phyloP scores from a whole-genome alignment of 768 basidiomycete species.

The Pleurotus citrinopileatus region DNA sequence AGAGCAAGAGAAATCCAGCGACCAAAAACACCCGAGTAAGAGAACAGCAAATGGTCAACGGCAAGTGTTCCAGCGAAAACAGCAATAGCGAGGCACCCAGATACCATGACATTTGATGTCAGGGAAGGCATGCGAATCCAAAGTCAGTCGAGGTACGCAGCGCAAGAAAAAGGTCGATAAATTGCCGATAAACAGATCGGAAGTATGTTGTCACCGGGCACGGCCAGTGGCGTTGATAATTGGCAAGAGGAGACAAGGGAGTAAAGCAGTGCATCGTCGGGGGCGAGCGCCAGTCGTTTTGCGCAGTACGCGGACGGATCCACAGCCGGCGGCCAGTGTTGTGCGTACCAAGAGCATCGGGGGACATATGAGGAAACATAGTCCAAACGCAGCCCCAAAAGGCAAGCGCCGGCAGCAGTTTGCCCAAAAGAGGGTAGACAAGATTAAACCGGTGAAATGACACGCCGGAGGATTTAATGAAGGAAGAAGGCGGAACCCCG shows the following conservation, averaged over 20 bases:
- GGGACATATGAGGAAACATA: not conserved
- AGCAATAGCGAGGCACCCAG: no score
- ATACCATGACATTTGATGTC: no score
- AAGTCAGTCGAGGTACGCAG: not conserved
- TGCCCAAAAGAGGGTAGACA: not conserved
- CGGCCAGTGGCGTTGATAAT: constrained; percentile 1
- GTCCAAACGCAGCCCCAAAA: not conserved
- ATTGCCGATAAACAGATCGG: constrained; percentile 9
- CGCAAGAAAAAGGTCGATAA: constrained; percentile 3
- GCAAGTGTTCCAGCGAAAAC: no score
- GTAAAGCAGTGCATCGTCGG: not conserved
- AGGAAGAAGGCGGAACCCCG: not conserved
- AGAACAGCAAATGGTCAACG: no score
- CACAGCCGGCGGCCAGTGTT: not conserved
- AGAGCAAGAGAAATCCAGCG: no score
- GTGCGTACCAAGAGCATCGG: constrained; percentile 1
- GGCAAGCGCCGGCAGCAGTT: not conserved
- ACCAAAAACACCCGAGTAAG: no score
- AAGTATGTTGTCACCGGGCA: constrained; percentile 7
- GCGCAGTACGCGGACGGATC: not conserved
- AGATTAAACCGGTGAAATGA: not conserved
- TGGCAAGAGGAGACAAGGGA: not conserved
- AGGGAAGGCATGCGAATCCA: not conserved
- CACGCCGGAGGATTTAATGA: not conserved
- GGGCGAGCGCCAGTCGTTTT: not conserved